Base-by-base conservation (phyloP, 1,284 basidiomycete genomes). In the Papiliotrema nemorosa region DNA sequence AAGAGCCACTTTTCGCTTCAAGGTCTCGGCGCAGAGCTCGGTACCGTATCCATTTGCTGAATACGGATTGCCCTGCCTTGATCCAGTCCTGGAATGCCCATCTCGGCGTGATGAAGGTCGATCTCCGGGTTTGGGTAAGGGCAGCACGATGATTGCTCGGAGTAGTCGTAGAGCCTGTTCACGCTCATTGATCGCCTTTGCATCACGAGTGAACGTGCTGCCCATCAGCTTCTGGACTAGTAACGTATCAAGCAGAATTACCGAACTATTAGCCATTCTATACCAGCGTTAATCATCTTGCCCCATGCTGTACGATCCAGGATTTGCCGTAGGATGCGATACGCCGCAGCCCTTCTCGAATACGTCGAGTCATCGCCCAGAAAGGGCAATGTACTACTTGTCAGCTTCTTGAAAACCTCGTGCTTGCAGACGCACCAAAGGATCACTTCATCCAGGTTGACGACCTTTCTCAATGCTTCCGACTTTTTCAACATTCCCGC, bases 141-240 rank as follows among this genome's bases (percentile, higher is more conserved):
- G 66, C 0, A 74, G 62, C 4, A 59, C 84, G 20, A 93, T 81
- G 36, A 93, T 82, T 2, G 84, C 77, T n/a, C 94, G 86, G 42
- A 97, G 82, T 20, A 97, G 82, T 57, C 90, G 90, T 62, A 99
- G 83, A n/a, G 84, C 90, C 70, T 97, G 92, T 67, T 97, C 90
- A 66, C 92, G 88, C 76, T 98, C 94, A 2, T 85, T 79, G 1
- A 85, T 82, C 59, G 63, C 60, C 63, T 90, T 88, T 65, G 83
- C 84, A 67, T 97, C 93, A 16, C 91, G 84, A 1, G 86, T 82
- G 25, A 97, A 78, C 0, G 91, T 85, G 54, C 91, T 92, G 51
- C 18, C 39, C 25, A 10, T 14, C n/a, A 25, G 35, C 50, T 44
- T 20, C 18, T 22, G n/a, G 36, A 39, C 14, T 29, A 16, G 25